Percentiles rank a stretch among this genome's conserved stretches.
phyloP scores from a whole-genome alignment of 306 rosid genomes.

The Adenanthera pavonina region DNA sequence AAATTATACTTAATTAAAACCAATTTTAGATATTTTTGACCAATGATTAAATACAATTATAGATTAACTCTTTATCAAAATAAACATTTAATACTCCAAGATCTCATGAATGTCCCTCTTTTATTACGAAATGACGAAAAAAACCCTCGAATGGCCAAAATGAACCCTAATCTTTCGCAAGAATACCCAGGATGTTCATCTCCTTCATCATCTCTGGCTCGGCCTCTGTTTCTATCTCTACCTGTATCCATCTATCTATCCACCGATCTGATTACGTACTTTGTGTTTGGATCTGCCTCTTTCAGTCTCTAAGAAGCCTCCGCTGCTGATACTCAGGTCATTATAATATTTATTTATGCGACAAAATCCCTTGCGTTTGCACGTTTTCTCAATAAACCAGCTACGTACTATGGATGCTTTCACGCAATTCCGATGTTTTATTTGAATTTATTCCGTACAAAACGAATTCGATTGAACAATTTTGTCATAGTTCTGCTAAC shows the following conservation, averaged over 20 bases:
- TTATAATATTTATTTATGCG: not conserved
- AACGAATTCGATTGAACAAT: not conserved
- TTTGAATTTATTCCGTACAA: not conserved
- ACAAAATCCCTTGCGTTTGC: not conserved
- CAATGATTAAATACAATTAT: too few relatives aligned
- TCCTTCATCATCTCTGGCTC: not conserved
- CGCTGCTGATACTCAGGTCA: not conserved
- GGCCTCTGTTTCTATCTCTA: not conserved
- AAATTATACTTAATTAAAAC: too few relatives aligned
- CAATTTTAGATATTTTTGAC: too few relatives aligned
- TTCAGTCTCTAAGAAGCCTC: not conserved
- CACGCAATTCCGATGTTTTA: not conserved
- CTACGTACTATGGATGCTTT: not conserved
- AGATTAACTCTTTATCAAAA: too few relatives aligned
- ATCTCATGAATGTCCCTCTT: not conserved
- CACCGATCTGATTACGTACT: not conserved
- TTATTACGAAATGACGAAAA: not conserved
- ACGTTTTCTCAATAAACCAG: not conserved
- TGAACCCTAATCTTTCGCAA: conserved; percentile 11
- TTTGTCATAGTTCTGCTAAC: not conserved
- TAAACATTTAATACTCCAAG: too few relatives aligned
- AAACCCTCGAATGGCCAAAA: not conserved
- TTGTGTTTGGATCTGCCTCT: not conserved
- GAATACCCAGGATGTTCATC: conserved; percentile 18
- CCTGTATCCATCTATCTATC: not conserved